phyloP scores from a whole-genome alignment of 2,329 filamentous ascomycete species.

The Lachnellula occidentalis region DNA sequence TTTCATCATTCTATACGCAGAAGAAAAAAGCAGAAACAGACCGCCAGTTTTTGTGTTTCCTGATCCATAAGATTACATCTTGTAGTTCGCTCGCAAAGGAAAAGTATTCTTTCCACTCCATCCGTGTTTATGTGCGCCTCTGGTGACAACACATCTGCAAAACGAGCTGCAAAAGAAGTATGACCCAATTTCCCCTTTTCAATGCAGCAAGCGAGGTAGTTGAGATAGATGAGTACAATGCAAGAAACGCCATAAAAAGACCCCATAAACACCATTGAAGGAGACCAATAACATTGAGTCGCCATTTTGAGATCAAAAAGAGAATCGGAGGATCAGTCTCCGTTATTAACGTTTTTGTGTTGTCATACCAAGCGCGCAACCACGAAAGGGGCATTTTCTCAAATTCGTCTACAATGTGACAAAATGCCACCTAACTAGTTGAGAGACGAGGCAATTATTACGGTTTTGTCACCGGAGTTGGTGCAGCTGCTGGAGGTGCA shows the following conservation, averaged over 20 bases:
- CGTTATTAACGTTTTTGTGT: too few species aligned
- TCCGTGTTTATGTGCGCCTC: slow-evolving; percentile 4
- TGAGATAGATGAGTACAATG: slow-evolving; percentile 14
- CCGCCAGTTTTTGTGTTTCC: background rate
- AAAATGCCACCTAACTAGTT: too few species aligned
- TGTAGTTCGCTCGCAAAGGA: slow-evolving; percentile 4
- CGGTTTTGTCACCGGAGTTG: slow-evolving; percentile 4
- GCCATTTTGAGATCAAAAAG: background rate
- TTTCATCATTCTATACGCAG: slow-evolving; percentile 1
- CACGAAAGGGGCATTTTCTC: too few species aligned
- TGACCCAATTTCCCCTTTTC: slow-evolving; percentile 9
- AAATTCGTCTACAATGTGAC: too few species aligned
- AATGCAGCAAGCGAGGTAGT: slow-evolving; percentile 17
- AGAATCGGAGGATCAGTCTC: too few species aligned
- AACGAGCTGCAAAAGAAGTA: slow-evolving; percentile 5
- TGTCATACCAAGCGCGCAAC: too few species aligned
- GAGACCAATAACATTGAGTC: slow-evolving; percentile 1
- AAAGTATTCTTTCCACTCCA: slow-evolving; percentile 2
- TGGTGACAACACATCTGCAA: slow-evolving; percentile 1
- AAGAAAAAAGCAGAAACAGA: slow-evolving; percentile 2
- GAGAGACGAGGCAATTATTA: too few species aligned
- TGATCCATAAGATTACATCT: slow-evolving; percentile 13
- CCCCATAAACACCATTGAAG: slow-evolving; percentile 9
- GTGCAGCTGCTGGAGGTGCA: slow-evolving; percentile 10
- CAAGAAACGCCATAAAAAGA: slow-evolving; percentile 16